phyloP scores from a whole-genome alignment of 2,329 filamentous ascomycete genomes.

The Claviceps sorghi region DNA sequence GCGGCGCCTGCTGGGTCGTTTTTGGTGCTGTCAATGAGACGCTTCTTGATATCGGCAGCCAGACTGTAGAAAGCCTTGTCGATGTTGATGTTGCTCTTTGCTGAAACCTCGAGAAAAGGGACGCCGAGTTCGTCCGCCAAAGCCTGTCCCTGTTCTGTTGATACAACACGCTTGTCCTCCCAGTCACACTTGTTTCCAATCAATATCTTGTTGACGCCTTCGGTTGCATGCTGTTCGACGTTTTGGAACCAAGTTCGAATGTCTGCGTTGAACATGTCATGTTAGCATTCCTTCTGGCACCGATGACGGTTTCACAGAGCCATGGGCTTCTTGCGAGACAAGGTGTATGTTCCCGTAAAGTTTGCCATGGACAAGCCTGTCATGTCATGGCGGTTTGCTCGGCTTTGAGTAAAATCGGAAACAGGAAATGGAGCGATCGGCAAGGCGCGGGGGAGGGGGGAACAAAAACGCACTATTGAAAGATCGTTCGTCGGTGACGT shows the following conservation, averaged over 20 bases:
- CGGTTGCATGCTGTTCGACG: slow-evolving; percentile 93
- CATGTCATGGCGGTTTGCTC: too few relatives aligned
- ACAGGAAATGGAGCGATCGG: not conserved
- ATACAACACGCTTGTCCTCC: slow-evolving; percentile 96
- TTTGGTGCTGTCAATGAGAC: slow-evolving; percentile 83
- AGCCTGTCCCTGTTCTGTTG: slow-evolving; percentile 81
- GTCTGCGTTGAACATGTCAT: slow-evolving; percentile 38
- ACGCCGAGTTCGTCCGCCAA: slow-evolving; percentile 93
- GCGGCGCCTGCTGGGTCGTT: slow-evolving; percentile 45
- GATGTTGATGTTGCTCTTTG: slow-evolving; percentile 99
- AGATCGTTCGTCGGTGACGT: slow-evolving; percentile 90
- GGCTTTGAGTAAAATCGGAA: not conserved
- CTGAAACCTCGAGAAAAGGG: slow-evolving; percentile 94
- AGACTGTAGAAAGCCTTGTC: slow-evolving; percentile 96
- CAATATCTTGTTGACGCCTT: slow-evolving; percentile 98
- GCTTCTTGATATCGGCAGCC: slow-evolving; percentile 95
- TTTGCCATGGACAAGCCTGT: not conserved
- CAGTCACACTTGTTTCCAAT: slow-evolving; percentile 99
- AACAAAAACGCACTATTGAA: slow-evolving; percentile 63
- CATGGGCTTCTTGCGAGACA: not conserved
- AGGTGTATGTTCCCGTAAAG: not conserved
- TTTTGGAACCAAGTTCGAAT: slow-evolving; percentile 99
- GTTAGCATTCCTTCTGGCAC: not conserved
- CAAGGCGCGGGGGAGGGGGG: too few relatives aligned
- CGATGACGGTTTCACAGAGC: not conserved